Percentiles rank a stretch among this genome's conserved stretches.
Conservation (phyloP, 108 stramenopile species). For the Asterionellopsis glacialis region DNA sequence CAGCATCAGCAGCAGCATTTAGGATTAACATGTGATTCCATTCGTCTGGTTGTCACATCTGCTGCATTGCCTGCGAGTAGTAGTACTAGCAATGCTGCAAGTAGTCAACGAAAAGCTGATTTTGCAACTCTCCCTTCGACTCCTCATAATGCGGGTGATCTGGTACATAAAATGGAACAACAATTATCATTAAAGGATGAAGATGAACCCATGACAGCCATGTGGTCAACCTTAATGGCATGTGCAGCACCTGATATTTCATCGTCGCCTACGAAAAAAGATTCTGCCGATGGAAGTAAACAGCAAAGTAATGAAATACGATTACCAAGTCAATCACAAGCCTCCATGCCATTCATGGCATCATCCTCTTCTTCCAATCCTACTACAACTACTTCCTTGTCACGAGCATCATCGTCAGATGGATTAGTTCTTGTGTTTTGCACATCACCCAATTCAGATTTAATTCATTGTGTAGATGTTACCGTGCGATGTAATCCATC, state of each 20-base stretch:
- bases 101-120: neutral
- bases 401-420: conserved; percentile 14
- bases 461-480: conserved; percentile 75
- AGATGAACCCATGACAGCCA: conserved; percentile 3
- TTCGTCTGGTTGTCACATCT: conserved; percentile 42
- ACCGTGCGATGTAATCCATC: conserved; percentile 74
- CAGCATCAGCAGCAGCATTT: too few species aligned
- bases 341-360: neutral
- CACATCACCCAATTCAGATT: conserved; percentile 57
- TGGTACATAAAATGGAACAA: neutral
- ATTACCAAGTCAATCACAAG: conserved; percentile 30
- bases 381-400: too few species aligned
- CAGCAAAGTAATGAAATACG: conserved; percentile 1
- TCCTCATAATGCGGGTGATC: neutral
- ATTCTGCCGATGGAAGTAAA: neutral
- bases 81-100: conserved; percentile 6
- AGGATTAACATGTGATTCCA: conserved; percentile 19
- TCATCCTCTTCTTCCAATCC: conserved; percentile 1
- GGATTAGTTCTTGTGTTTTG: conserved; percentile 67
- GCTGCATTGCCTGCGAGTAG: conserved; percentile 38
- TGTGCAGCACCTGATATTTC: conserved; percentile 8
- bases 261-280: neutral
- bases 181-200: neutral
- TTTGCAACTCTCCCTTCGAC: neutral
- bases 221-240: conserved; percentile 10